phyloP scores from a whole-genome alignment of 1,284 basidiomycete species.

The Microbotryomycetes sp. region DNA sequence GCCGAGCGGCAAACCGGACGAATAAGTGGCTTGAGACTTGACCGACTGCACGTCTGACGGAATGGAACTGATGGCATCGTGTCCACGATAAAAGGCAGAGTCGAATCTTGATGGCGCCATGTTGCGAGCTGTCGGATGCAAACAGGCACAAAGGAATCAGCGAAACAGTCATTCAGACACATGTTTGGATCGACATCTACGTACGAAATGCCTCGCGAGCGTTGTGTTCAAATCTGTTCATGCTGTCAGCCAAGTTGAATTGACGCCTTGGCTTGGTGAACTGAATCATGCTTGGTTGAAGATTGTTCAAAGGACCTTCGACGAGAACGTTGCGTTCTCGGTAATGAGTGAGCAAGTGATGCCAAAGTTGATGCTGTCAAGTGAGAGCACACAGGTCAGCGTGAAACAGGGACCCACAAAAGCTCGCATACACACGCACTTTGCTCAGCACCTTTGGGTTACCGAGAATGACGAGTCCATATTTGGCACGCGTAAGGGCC shows the following conservation, averaged over 20 bases:
- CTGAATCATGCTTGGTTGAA: conserved; percentile 97
- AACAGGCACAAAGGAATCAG: too few species aligned
- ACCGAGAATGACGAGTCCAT: conserved; percentile 93
- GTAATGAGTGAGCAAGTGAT: conserved; percentile 95
- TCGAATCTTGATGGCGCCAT: conserved; percentile 88
- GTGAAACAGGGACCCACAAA: background rate
- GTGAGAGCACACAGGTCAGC: conserved; percentile 12
- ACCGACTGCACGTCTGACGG: conserved; percentile 90
- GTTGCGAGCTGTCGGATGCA: too few species aligned
- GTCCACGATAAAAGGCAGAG: conserved; percentile 86
- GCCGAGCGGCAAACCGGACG: conserved; percentile 81
- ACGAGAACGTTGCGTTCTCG: conserved; percentile 93
- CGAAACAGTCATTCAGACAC: too few species aligned
- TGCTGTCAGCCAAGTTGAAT: conserved; percentile 28
- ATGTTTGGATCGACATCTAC: too few species aligned
- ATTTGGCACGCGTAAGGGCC: conserved; percentile 93
- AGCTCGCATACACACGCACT: conserved; percentile 49
- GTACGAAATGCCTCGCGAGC: conserved; percentile 30
- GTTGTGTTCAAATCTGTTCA: conserved; percentile 36
- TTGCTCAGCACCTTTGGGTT: conserved; percentile 99
- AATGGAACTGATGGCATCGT: conserved; percentile 89
- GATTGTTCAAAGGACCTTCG: conserved; percentile 90
- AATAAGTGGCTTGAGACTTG: conserved; percentile 87
- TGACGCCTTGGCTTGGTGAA: conserved; percentile 90
- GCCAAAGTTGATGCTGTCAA: conserved; percentile 88